These are phyloP conservation scores for Wickerhamiella domercqiae DNA, from an alignment of 805 yeast species.

Conservation along the genomic window DNA sequence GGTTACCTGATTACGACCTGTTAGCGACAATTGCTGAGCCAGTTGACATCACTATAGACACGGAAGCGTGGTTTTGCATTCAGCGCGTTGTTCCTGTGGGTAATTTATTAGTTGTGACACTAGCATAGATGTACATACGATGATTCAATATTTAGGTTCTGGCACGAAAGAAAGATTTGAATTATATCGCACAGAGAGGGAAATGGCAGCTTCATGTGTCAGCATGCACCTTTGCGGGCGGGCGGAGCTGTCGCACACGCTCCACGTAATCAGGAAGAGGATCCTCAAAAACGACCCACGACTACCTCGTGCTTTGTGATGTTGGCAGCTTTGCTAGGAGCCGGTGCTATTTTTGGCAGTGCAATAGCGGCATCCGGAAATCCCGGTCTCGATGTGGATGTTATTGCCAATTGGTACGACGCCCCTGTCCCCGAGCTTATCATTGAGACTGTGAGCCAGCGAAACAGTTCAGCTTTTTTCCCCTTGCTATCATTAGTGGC, in stretches of 20 bases:
- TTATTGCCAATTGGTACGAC: slow-evolving; percentile 8
- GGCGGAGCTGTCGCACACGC: neutral
- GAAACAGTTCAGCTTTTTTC: slow-evolving; percentile 21
- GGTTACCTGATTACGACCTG: slow-evolving; percentile 1
- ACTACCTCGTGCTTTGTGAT: too few relatives aligned
- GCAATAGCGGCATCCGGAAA: slow-evolving; percentile 4
- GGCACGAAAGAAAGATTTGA: neutral
- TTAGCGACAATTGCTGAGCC: neutral
- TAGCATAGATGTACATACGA: neutral
- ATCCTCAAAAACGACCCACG: too few relatives aligned
- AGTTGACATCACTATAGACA: neutral
- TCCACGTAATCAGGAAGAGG: neutral
- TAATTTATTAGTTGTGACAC: neutral
- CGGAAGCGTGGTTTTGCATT: neutral
- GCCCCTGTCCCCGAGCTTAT: slow-evolving; percentile 5
- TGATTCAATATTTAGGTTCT: neutral
- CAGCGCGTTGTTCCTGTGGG: slow-evolving; percentile 2
- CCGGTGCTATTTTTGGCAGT: neutral
- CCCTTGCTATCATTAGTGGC: slow-evolving; percentile 21
- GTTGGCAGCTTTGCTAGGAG: too few relatives aligned
- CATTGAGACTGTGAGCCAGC: slow-evolving; percentile 22
- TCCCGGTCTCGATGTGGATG: slow-evolving; percentile 4
- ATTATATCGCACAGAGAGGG: neutral
- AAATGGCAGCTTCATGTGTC: neutral
- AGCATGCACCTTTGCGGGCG: neutral